Evolutionary conservation across 2,329 filamentous ascomycete genomes (phyloP), one percentile per base, ranked within the genome.

Genomic region (Celoporthe dispersa): DNA sequence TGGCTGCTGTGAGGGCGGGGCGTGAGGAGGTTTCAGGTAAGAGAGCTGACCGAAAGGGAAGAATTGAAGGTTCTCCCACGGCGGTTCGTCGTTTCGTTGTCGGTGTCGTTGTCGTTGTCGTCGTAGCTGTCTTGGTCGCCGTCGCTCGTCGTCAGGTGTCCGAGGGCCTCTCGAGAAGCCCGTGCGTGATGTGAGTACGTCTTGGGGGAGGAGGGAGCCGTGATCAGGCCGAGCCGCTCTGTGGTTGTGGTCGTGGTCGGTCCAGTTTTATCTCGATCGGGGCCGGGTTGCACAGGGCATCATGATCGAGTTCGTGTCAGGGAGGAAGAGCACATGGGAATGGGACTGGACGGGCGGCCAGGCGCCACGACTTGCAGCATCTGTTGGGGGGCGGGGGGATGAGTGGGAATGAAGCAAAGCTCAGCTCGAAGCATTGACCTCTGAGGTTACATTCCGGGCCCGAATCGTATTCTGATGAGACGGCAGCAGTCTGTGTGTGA

Each of bases 391-490:
- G 2, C 4, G 7, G 61, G 14, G 39, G 11, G 7, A 25, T 35
- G 4, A 14, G n/a, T n/a, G 37, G 37, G 28, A 53, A 6, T 35
- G n/a, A 51, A 37, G 44, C 44, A 39, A 39, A 55, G 63, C 41
- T 65, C 44, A 53, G 63, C 63, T 65, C 33, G 63, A 44, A 53
- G 31, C 63, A 39, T 33, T 11, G 63, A 25, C 41, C 63, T 55
- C 22, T n/a, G 51, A 12, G 63, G 63, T 65, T 65, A 53, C 63
- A 65, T 65, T 65, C 44, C 63, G 51, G 48, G 22, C 22, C 63
- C 37, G 39, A 63, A 63, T 6, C 35, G 39, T 37, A 14, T 37
- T 37, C n/a, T 44, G 60, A 37, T 37, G 53, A 31, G 12, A 57
- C 53, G 53, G 25, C 53, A 31, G 53, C 53, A 57, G 53, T 28